Base-by-base conservation (phyloP, 2,329 filamentous ascomycete genomes). In the Aspergillus proliferans region DNA sequence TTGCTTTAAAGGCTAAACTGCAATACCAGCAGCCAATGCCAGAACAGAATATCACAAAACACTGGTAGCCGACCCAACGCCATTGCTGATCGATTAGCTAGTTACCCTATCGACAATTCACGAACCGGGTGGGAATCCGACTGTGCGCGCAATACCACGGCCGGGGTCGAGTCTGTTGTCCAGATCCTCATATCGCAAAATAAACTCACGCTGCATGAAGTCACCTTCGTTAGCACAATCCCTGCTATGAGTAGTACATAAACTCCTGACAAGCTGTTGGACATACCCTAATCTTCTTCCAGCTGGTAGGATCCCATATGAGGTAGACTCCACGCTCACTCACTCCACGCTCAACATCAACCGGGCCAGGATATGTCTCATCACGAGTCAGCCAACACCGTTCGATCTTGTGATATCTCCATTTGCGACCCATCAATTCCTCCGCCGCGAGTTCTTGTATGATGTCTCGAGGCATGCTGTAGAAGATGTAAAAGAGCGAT, bases 401-500 rank as follows among this genome's bases (percentile, higher is more conserved):
- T 54, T 76, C 72, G n/a, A 73, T 64, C 63, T 76, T 77, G 59
- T 77, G 75, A 56, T 76, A 77, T 44, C 75, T 66, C 75, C 75
- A 77, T 56, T 77, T 77, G 51, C 75, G 70, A 18, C 71, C 69
- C 68, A 76, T 77, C 59, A 86, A 67, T 61, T 86, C 83, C 49
- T 78, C 74, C 6, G 83, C 83, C 5, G 82, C 83, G 42, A 83
- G 71, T 60, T 86, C 83, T 61, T 86, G 83, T 63, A 82, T 74
- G 48, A 84, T 76, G 59, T 85, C 82, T 50, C 80, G 73, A 12
- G 83, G 82, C 70, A 81, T 79, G 53, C 81, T 82, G 68, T 85
- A 86, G 73, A 86, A 86, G 51, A 86, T 84, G 61, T 81, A 83
- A 62, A 86, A 84, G 4, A 86, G 71, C 0, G 83, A 86, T 62